Evolutionary conservation across 768 basidiomycete genomes (phyloP), one percentile per base, ranked within the genome.

Genomic region (Lactarius psammicola): DNA sequence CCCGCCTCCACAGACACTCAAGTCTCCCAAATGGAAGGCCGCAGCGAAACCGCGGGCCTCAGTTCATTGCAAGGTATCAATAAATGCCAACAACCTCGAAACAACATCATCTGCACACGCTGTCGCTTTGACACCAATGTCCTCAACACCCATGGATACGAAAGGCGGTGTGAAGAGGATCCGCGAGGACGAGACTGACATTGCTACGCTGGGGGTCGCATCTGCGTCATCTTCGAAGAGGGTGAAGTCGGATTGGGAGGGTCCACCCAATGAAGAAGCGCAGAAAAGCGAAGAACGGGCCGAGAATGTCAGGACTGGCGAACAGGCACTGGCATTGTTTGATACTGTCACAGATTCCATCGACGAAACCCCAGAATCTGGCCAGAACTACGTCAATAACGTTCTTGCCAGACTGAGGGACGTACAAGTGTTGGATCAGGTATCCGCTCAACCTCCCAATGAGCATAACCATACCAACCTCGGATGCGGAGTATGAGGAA

Each of bases 141-240:
- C 70, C 17, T 63, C 65, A 53, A 63, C 66, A 17, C 60, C 66
- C 18, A 56, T 63, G 2, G 71, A 72, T 34, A 28, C 69, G 15
- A 69, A 72, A 53, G 46, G 66, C 4, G 64, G 73, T n/a, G 17
- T 31, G 10, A 73, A 89, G 82, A 74, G 84, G 23, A 80, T 81
- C 15, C 85, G 85, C 33, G 87, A 87, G 31, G 87, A 87, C 20
- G 73, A 78, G 30, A 28, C 7, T 31, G 56, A 69, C 2, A 58
- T 53, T 10, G 49, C 51, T 33, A 42, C 62, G 4, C 65, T 49
- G 59, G 40, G 54, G 40, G 23, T 62, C 30, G 4, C 79, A 68
- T 83, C 85, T 62, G 84, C 83, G 9, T 88, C 88, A 7, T 86
- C 88, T 6, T 87, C 89, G 15, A 92, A 92, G 77, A 85, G 87